Conservation (phyloP, 208 protist species). For the Leptomonas pyrrhocoris region DNA sequence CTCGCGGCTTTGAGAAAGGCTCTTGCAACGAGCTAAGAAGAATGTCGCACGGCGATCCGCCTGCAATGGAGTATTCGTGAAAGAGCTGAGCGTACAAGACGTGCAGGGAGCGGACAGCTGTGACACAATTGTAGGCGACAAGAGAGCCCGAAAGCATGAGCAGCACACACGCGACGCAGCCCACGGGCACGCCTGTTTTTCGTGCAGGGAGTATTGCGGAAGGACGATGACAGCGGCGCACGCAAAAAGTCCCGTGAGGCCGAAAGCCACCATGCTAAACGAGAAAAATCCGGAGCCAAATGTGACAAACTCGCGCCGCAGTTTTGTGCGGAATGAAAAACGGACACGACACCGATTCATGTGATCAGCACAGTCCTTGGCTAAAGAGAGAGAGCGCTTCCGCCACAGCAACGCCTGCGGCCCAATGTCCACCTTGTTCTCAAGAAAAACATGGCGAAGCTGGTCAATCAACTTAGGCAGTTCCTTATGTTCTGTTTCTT, state of each 20-base stretch:
- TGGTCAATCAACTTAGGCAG: conserved; percentile 70
- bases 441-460: conserved; percentile 70
- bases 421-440: conserved; percentile 68
- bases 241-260: conserved; percentile 48
- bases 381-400: conserved; percentile 64
- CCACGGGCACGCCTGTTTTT: conserved; percentile 45
- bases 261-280: conserved; percentile 54
- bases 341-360: conserved; percentile 56
- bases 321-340: conserved; percentile 53
- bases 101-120: conserved; percentile 49
- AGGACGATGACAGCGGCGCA: conserved; percentile 58
- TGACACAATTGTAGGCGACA: conserved; percentile 51
- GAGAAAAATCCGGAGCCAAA: conserved; percentile 46
- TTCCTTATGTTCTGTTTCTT: conserved; percentile 49
- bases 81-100: conserved; percentile 57
- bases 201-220: conserved; percentile 48
- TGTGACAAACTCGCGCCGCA: conserved; percentile 57
- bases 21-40: conserved; percentile 27
- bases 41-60: conserved; percentile 36
- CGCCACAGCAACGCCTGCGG: conserved; percentile 81
- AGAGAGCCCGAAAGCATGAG: conserved; percentile 42
- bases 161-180: conserved; percentile 49
- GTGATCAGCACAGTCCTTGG: conserved; percentile 72
- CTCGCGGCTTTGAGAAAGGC: conserved; percentile 13
- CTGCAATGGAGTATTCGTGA: conserved; percentile 49